Evolutionary conservation across 345 rosid species (phyloP), one percentile per base, ranked within the genome.

Genomic region (Mercurialis annua): DNA sequence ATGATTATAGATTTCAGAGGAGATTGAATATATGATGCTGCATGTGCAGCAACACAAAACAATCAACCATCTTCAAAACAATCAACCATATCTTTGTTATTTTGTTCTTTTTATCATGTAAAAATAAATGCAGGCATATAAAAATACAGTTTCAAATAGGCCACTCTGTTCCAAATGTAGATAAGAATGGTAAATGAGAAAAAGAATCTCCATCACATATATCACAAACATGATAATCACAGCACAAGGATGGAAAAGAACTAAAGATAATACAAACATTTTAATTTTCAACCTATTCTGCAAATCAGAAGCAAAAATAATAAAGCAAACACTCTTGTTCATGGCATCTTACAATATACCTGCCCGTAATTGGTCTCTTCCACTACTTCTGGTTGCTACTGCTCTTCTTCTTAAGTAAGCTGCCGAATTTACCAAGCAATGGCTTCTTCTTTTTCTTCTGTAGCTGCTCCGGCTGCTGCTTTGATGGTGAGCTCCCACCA

Each of bases 381-480:
- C 64, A 55, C 77, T 79, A 90, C 77, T 87, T 90, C 58, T 59
- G 90, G 80, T 79, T 89, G 81, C 82, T 77, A 34, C 83, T 71
- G 66, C 87, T 71, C 80, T 87, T 94, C 92, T 94, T 94, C 87
- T 91, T 94, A 18, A 94, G 95, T 24, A 94, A 85, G 73, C 84
- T 94, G 66, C 99, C 97, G 27, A 94, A 92, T 79, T 94, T 94
- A 50, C 83, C 84, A 44, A 94, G 88, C 78, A 91, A 81, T 24
- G 95, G 91, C 73, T 91, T 94, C 86, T 87, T 93, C 82, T 90
- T 91, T 88, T 94, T 94, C 62, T 70, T 86, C 58, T 81, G 86
- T 23, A 82, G 92, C 68, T 82, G 91, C 76, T 76, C 73, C 1
- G 77, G 86, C 24, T 83, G 92, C 68, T 82, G 91, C 76, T 76